Conservation (phyloP, 768 basidiomycete genomes). For the Psilocybe tampanensis region DNA sequence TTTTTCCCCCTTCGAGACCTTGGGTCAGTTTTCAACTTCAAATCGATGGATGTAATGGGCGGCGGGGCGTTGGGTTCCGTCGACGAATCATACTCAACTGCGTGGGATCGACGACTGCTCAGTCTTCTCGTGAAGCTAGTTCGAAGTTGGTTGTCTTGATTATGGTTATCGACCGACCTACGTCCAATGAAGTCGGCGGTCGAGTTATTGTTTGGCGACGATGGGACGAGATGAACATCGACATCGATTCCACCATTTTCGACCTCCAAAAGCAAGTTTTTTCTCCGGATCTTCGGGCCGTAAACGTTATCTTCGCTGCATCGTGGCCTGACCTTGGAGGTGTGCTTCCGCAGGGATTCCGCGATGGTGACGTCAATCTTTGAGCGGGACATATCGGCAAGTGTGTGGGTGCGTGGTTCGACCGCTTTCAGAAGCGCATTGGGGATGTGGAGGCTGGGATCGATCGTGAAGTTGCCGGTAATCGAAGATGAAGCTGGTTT, state of each 20-base stretch:
- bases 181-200: background rate
- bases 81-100: background rate
- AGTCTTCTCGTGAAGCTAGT: background rate
- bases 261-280: constrained; percentile 42
- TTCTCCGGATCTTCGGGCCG: constrained; percentile 14
- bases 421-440: constrained; percentile 32
- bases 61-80: background rate
- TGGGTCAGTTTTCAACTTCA: constrained; percentile 27
- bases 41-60: constrained; percentile 31
- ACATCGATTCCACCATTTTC: constrained; percentile 44
- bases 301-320: background rate
- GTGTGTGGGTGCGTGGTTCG: constrained; percentile 20
- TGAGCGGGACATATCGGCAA: background rate
- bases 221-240: constrained; percentile 39
- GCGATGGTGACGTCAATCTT: background rate
- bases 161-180: background rate
- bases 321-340: background rate
- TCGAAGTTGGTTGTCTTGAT: background rate
- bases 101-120: background rate
- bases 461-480: constrained; percentile 38
- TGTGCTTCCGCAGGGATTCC: background rate
- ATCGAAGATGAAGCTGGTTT: constrained; percentile 24
- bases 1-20: constrained; percentile 14
- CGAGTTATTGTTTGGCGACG: constrained; percentile 7
- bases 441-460: constrained; percentile 43